These are phyloP conservation scores for Aspergillus sp. DNA, from an alignment of 2,329 filamentous ascomycete genomes.

Conservation along the genomic window DNA sequence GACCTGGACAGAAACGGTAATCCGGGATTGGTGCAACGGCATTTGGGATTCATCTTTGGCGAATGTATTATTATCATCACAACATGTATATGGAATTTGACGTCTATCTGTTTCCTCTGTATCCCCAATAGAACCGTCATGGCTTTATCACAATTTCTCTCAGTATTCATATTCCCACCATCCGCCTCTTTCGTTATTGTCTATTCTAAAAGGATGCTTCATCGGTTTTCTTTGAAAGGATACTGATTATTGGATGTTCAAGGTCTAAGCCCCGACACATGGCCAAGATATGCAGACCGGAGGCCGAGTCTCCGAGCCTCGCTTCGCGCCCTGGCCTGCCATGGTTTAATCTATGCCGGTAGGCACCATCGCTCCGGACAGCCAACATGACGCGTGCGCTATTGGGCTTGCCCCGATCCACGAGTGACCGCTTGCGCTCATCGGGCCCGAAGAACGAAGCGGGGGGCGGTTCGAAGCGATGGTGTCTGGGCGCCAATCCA, in stretches of 20 bases:
- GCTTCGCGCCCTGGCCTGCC: too few relatives aligned
- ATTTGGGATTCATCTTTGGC: slow-evolving; percentile 19
- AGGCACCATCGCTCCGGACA: too few relatives aligned
- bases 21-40: slow-evolving; percentile 1
- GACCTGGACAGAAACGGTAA: slow-evolving; percentile 14
- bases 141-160: not conserved
- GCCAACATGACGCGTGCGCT: too few relatives aligned
- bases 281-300: too few relatives aligned
- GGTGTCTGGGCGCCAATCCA: slow-evolving; percentile 8
- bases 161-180: too few relatives aligned
- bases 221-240: too few relatives aligned
- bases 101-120: slow-evolving; percentile 9
- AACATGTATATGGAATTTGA: slow-evolving; percentile 22
- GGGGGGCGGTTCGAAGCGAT: slow-evolving; percentile 3
- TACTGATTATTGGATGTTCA: too few relatives aligned
- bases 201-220: too few relatives aligned
- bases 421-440: not conserved
- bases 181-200: too few relatives aligned
- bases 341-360: too few relatives aligned
- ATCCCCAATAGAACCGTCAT: slow-evolving; percentile 9
- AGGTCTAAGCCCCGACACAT: too few relatives aligned
- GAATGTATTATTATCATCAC: slow-evolving; percentile 31
- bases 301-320: too few relatives aligned
- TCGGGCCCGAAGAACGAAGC: not conserved
- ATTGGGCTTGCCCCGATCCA: not conserved